phyloP scores from a whole-genome alignment of 2,329 filamentous ascomycete genomes.

The Alternaria tenuissima region DNA sequence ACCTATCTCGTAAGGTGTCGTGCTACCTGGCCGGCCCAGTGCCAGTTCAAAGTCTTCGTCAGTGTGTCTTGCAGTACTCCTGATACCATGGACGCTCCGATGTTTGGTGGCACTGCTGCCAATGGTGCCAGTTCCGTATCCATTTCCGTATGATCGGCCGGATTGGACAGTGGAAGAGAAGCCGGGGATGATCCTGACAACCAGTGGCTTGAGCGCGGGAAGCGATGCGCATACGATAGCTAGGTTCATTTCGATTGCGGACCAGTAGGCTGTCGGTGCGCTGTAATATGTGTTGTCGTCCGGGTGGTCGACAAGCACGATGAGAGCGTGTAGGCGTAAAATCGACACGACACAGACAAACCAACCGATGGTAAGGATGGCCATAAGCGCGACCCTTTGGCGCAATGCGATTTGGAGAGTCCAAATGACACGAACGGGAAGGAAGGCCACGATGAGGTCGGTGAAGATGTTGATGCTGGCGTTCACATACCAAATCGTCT shows the following conservation, averaged over 20 bases:
- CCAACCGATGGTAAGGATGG: conserved; percentile 42
- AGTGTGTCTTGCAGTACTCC: conserved; percentile 6
- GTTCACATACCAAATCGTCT: conserved; percentile 32
- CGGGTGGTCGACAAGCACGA: conserved; percentile 18
- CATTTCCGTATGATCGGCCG: conserved; percentile 18
- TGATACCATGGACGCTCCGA: not conserved
- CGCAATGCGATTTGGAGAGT: conserved; percentile 29
- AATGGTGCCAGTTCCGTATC: conserved; percentile 5
- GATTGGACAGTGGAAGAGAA: conserved; percentile 24
- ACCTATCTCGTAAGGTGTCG: conserved; percentile 14
- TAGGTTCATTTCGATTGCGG: conserved; percentile 42
- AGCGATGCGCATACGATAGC: conserved; percentile 45
- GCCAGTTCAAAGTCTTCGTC: conserved; percentile 26
- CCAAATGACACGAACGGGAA: conserved; percentile 39
- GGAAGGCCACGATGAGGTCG: conserved; percentile 34
- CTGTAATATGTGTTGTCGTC: conserved; percentile 36
- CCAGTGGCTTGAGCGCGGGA: conserved; percentile 40
- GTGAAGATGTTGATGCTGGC: conserved; percentile 35
- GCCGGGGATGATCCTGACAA: conserved; percentile 32
- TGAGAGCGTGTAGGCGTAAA: conserved; percentile 36
- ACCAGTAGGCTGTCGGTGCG: conserved; percentile 38
- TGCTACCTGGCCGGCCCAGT: conserved; percentile 15
- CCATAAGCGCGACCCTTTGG: conserved; percentile 33
- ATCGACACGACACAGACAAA: conserved; percentile 45
- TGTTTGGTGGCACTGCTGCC: conserved; percentile 1